A percentile compares a stretch with the other conserved stretches of the same genome.
Conservation (phyloP, 2,329 filamentous ascomycete genomes). For the Scedosporium aurantiacum region DNA sequence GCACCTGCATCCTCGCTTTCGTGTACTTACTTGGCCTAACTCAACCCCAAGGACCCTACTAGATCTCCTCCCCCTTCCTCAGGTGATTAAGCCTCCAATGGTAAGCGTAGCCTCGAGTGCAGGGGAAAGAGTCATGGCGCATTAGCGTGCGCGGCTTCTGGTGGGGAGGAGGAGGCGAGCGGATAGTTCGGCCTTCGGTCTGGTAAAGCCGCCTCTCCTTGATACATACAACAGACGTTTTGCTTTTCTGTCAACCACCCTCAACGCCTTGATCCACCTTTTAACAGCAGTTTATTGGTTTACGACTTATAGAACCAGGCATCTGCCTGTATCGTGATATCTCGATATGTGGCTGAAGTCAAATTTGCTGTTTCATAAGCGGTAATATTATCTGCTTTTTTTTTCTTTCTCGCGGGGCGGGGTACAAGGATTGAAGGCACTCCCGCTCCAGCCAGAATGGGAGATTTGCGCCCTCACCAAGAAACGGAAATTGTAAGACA, state of each 20-base stretch:
- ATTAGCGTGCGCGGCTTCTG: neutral
- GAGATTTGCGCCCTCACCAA: neutral
- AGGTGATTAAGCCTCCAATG: neutral
- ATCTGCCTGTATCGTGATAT: too few species aligned
- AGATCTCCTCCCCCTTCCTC: neutral
- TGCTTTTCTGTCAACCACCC: neutral
- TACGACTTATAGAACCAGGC: too few species aligned
- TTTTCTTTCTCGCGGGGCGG: neutral
- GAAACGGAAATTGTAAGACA: neutral
- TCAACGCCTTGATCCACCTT: neutral
- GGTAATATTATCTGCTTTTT: neutral
- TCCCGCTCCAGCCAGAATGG: neutral
- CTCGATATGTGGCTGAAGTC: neutral
- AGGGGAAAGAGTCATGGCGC: neutral
- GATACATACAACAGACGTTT: neutral
- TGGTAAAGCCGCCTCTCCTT: neutral
- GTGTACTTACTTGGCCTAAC: neutral
- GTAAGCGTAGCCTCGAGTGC: neutral
- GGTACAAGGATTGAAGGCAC: neutral
- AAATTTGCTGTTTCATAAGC: neutral
- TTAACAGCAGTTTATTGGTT: too few species aligned
- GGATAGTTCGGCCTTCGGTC: neutral
- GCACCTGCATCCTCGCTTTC: neutral
- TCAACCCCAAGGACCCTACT: neutral
- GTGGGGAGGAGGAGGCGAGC: neutral